Conservation (phyloP, 2,329 filamentous ascomycete genomes). For the Chrysosporium keratinophilum region DNA sequence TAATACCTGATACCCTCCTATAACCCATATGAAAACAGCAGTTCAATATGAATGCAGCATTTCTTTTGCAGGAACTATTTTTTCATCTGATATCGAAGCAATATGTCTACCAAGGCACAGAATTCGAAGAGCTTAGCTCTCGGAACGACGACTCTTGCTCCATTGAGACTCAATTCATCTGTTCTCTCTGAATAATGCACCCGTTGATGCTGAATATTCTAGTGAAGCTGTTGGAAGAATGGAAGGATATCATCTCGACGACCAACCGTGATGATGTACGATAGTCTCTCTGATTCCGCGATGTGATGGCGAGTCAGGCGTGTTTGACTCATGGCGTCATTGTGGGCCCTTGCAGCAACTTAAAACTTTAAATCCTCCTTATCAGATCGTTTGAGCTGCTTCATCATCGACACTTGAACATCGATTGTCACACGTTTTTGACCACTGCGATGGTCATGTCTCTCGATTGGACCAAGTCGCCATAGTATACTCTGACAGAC, state of each 20-base stretch:
- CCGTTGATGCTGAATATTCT: too few species aligned
- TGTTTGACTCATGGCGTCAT: not conserved
- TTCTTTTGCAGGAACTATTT: too few species aligned
- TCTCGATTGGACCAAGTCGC: not conserved
- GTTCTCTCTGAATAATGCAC: too few species aligned
- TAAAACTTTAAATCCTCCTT: not conserved
- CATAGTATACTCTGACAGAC: not conserved
- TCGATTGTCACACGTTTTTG: too few species aligned
- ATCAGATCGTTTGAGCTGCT: too few species aligned
- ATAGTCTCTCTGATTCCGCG: not conserved
- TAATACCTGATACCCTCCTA: not conserved
- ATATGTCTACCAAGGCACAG: too few species aligned
- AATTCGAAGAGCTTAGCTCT: too few species aligned
- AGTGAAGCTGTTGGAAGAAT: slow-evolving; percentile 40
- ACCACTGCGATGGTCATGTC: not conserved
- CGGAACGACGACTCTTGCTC: too few species aligned
- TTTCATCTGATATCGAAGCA: too few species aligned
- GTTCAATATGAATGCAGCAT: too few species aligned
- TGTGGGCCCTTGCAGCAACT: not conserved
- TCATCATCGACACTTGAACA: too few species aligned
- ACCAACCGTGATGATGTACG: slow-evolving; percentile 22
- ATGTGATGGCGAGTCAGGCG: not conserved
- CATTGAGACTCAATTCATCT: too few species aligned
- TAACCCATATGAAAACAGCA: not conserved
- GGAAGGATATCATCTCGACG: slow-evolving; percentile 37